These are phyloP conservation scores for Colletotrichum viniferum DNA, from an alignment of 2,329 filamentous ascomycete genomes.

Conservation along the genomic window DNA sequence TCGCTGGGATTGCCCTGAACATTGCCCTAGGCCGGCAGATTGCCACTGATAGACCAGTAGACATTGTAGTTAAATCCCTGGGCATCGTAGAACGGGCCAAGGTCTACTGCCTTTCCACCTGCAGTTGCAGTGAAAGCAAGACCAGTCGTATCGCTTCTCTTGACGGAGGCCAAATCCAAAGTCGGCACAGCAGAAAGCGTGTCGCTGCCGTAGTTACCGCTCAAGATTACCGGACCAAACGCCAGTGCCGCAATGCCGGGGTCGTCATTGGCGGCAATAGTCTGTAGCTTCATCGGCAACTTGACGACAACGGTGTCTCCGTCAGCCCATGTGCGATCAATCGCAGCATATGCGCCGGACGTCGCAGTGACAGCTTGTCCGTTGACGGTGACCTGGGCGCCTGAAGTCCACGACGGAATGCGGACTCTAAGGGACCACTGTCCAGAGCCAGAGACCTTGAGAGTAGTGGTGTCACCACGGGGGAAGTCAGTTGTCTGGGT, in stretches of 20 bases:
- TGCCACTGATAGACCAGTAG: slow-evolving; percentile 36
- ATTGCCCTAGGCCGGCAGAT: background rate
- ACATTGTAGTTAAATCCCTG: slow-evolving; percentile 47
- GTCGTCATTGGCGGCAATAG: slow-evolving; percentile 52
- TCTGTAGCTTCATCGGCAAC: slow-evolving; percentile 49
- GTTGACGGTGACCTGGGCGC: slow-evolving; percentile 46
- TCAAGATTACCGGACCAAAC: slow-evolving; percentile 49
- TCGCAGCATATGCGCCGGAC: slow-evolving; percentile 44
- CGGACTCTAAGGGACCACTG: slow-evolving; percentile 43
- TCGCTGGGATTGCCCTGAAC: background rate
- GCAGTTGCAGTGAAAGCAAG: slow-evolving; percentile 38
- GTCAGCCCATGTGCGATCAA: slow-evolving; percentile 44
- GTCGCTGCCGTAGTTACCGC: slow-evolving; percentile 47
- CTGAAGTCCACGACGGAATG: slow-evolving; percentile 49
- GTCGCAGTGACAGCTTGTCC: slow-evolving; percentile 31
- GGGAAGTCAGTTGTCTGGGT: slow-evolving; percentile 49
- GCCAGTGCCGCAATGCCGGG: slow-evolving; percentile 45
- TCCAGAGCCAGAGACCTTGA: slow-evolving; percentile 38
- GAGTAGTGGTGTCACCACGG: slow-evolving; percentile 38
- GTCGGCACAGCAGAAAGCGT: slow-evolving; percentile 29
- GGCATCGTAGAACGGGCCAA: slow-evolving; percentile 45
- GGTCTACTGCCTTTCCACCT: slow-evolving; percentile 29
- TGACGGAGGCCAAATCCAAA: slow-evolving; percentile 33
- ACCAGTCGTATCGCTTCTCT: slow-evolving; percentile 21
- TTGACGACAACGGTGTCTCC: slow-evolving; percentile 47